phyloP scores from a whole-genome alignment of 2,329 filamentous ascomycete genomes.

The Akanthomyces muscarius region DNA sequence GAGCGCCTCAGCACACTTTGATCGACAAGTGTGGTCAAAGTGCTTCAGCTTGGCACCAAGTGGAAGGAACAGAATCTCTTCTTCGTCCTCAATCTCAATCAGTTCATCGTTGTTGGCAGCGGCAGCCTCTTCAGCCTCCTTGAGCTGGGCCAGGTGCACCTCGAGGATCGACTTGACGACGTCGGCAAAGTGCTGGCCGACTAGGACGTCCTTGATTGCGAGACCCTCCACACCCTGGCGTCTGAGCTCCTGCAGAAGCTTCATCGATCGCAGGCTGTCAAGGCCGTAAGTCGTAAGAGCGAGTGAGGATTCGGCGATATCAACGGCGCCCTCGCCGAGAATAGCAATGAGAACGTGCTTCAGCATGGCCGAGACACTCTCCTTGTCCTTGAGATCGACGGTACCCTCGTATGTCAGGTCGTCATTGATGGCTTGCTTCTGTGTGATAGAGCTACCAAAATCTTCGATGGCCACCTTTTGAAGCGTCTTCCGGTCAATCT shows the following conservation, averaged over 20 bases:
- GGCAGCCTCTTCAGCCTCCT: constrained; percentile 8
- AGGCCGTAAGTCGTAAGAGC: constrained; percentile 14
- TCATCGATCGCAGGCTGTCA: constrained; percentile 15
- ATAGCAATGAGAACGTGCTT: constrained; percentile 10
- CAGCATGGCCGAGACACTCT: constrained; percentile 8
- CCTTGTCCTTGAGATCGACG: constrained; percentile 2
- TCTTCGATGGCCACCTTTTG: constrained; percentile 10
- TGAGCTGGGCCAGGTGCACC: neutral
- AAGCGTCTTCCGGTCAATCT: constrained; percentile 13
- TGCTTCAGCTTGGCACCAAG: constrained; percentile 15
- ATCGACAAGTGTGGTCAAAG: constrained; percentile 16
- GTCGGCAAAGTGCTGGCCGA: constrained; percentile 11
- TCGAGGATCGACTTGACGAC: constrained; percentile 10
- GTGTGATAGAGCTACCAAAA: constrained; percentile 14
- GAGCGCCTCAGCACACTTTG: constrained; percentile 14
- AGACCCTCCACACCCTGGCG: constrained; percentile 12
- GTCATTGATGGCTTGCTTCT: constrained; percentile 11
- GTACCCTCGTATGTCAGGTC: constrained; percentile 1
- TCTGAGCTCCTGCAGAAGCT: constrained; percentile 14
- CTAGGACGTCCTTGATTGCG: constrained; percentile 13
- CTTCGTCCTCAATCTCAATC: constrained; percentile 17
- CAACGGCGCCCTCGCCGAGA: constrained; percentile 3
- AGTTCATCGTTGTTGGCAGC: constrained; percentile 9
- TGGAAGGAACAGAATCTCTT: constrained; percentile 12
- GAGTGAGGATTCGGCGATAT: neutral